phyloP scores from a whole-genome alignment of 139 green algal genomes.

The Chlorella sp. region DNA sequence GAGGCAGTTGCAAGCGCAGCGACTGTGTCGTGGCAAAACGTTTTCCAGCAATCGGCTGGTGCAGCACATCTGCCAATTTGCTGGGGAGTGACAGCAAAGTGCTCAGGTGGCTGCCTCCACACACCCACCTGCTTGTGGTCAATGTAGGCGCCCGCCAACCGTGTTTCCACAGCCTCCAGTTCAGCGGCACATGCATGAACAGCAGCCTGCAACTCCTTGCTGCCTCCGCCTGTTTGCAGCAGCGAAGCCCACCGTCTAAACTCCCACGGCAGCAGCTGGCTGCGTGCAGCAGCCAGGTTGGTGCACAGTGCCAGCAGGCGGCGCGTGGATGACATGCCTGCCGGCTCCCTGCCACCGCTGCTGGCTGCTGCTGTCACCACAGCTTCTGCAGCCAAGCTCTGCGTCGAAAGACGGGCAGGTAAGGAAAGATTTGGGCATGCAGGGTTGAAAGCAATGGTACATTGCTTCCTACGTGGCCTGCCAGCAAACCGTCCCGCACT shows the following conservation, averaged over 20 bases:
- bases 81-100: too few species aligned
- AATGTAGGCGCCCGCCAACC: conserved; percentile 2
- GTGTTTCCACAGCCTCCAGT: conserved; percentile 18
- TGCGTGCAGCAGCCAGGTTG: conserved; percentile 1
- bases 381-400: conserved; percentile 9
- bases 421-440: too few species aligned
- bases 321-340: neutral
- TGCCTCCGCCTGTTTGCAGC: conserved; percentile 4
- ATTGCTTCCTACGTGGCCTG: too few species aligned
- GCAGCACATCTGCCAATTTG: too few species aligned
- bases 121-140: conserved; percentile 11
- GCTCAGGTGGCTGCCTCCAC: too few species aligned
- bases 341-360: neutral
- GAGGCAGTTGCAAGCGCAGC: too few species aligned
- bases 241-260: neutral
- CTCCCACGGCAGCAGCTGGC: conserved; percentile 20
- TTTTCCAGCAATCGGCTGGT: too few species aligned
- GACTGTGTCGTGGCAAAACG: too few species aligned
- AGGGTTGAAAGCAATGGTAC: too few species aligned
- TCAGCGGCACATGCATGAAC: neutral
- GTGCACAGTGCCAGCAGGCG: conserved; percentile 23
- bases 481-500: too few species aligned
- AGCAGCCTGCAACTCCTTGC: conserved; percentile 25
- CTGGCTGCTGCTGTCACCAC: neutral
- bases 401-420: neutral